phyloP scores from a whole-genome alignment of 192 early-diverging fungal genomes.

The Entophlyctis luteolus region DNA sequence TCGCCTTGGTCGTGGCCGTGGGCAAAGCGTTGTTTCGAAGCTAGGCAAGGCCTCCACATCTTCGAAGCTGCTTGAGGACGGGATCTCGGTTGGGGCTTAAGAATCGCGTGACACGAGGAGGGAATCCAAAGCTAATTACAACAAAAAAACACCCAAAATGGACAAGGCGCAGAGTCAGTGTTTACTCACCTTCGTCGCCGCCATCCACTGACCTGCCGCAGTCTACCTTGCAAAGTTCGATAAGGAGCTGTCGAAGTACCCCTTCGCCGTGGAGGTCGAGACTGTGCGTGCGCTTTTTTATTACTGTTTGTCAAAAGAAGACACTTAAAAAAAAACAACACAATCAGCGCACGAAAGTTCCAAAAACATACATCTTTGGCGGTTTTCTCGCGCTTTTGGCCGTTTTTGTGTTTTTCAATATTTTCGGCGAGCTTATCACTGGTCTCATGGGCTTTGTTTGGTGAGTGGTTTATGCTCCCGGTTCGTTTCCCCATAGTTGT shows the following conservation, averaged over 20 bases:
- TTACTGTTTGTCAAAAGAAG: not conserved
- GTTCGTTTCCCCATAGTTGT: not conserved
- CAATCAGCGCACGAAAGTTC: conserved; percentile 61
- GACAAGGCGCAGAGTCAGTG: not conserved
- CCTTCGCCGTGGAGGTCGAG: conserved; percentile 66
- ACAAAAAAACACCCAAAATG: not conserved
- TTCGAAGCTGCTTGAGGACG: no score
- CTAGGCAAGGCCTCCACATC: no score
- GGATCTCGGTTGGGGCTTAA: no score
- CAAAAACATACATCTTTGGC: conserved; percentile 81
- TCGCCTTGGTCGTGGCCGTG: no score
- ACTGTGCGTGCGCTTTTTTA: conserved; percentile 14
- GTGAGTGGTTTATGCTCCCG: not conserved
- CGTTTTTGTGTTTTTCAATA: conserved; percentile 86
- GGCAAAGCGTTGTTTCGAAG: no score
- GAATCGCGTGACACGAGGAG: no score
- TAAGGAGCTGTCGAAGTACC: conserved; percentile 67
- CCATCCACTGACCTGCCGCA: no score
- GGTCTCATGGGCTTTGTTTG: conserved; percentile 87
- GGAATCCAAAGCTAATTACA: no score
- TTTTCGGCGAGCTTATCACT: conserved; percentile 67
- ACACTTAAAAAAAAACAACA: not conserved
- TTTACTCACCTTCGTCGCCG: no score
- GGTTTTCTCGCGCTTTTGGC: conserved; percentile 60
- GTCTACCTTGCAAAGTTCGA: conserved; percentile 55